Evolutionary conservation across 1,284 basidiomycete genomes (phyloP).

Genomic region (Paramarasmius palmivorus): DNA sequence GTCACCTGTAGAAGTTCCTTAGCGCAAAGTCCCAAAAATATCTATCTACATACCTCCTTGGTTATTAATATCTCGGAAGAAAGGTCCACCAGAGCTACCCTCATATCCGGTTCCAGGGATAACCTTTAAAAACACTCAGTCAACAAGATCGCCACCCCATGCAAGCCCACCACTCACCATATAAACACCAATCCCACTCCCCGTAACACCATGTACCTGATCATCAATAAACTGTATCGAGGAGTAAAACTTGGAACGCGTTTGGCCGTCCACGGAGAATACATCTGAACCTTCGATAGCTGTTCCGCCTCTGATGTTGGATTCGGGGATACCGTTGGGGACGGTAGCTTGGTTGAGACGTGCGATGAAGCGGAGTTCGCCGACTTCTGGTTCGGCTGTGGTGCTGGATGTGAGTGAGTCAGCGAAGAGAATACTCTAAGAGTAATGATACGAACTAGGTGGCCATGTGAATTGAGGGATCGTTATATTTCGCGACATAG

Average conservation of each 20-base stretch:
- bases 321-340: constrained; percentile 36
- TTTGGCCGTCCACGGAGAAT: constrained; percentile 43
- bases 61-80: constrained; percentile 49
- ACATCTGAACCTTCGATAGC: constrained; percentile 50
- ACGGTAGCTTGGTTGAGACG: constrained; percentile 42
- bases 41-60: constrained; percentile 29
- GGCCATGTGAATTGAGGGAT: constrained; percentile 26
- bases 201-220: constrained; percentile 44
- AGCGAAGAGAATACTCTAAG: constrained; percentile 40
- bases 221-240: constrained; percentile 43
- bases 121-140: constrained; percentile 17
- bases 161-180: constrained; percentile 19
- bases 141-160: too few species aligned
- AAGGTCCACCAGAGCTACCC: constrained; percentile 43
- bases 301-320: constrained; percentile 36
- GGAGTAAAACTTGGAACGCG: constrained; percentile 50
- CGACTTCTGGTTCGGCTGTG: constrained; percentile 44
- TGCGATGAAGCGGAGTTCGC: constrained; percentile 50
- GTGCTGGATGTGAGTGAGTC: constrained; percentile 45
- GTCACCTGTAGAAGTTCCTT: constrained; percentile 8
- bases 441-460: constrained; percentile 39
- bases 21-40: too few species aligned
- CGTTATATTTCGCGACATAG: neutral
- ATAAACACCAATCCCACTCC: constrained; percentile 36
- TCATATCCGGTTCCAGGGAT: constrained; percentile 42